Percentiles rank a stretch among this genome's conserved stretches.
These are phyloP conservation scores for Tricholomella constricta DNA, from an alignment of 768 basidiomycete genomes.

Conservation along the genomic window DNA sequence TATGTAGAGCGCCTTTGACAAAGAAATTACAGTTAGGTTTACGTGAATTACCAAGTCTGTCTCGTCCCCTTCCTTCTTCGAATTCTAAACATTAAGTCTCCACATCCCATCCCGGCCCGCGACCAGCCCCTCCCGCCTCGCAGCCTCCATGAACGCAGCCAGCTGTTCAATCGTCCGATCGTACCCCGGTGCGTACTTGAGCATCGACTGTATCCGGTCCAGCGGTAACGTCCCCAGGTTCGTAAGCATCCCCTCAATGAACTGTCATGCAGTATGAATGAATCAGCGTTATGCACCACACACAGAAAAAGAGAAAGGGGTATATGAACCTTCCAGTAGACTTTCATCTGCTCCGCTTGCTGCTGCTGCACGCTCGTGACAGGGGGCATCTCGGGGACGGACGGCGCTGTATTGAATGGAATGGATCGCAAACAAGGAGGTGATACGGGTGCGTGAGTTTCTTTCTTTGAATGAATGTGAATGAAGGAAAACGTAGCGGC, in stretches of 20 bases:
- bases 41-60: too few species aligned
- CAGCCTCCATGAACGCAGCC: constrained; percentile 76
- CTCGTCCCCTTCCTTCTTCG: too few species aligned
- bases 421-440: background rate
- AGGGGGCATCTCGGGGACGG: constrained; percentile 45
- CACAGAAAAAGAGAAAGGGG: background rate
- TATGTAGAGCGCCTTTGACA: too few species aligned
- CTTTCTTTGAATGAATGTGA: background rate
- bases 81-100: constrained; percentile 42
- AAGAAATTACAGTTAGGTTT: too few species aligned
- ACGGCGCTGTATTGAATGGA: constrained; percentile 20
- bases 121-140: constrained; percentile 76
- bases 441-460: background rate
- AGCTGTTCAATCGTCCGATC: constrained; percentile 81
- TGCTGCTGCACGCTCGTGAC: constrained; percentile 66
- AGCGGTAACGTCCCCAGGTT: constrained; percentile 77
- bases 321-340: constrained; percentile 79
- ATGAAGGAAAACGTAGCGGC: background rate
- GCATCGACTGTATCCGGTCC: constrained; percentile 87
- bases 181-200: constrained; percentile 83
- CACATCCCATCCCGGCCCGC: constrained; percentile 70
- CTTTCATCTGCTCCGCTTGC: constrained; percentile 81
- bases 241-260: constrained; percentile 90
- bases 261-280: constrained; percentile 42
- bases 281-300: background rate